Evolutionary conservation across 305 asterid genomes (phyloP), one percentile per base, ranked within the genome.

Genomic region (Euphrasia arctica): DNA sequence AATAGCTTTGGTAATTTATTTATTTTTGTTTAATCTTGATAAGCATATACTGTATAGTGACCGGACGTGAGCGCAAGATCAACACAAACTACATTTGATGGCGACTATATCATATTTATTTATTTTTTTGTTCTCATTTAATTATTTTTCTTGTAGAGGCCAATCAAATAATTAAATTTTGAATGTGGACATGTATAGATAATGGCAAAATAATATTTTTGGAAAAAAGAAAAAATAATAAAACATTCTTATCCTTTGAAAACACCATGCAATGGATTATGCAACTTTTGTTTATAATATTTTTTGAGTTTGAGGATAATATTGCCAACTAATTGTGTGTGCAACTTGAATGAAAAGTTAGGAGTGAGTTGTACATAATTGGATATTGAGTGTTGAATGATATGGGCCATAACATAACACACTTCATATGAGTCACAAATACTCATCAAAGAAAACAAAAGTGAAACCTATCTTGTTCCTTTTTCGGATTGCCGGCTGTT

Each of bases 271-370:
- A 54, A 9, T 54, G 58, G 9, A 7, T 54, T 9, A 32, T 13
- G 39, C 60, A 55, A 55, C 39, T 63, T 70, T 72, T 77, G 74
- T 72, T 34, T 15, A 0, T 4, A 13, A 28, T 25, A 0, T 55
- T 27, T 45, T 70, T 55, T 52, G 64, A 65, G 43, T 14, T 31
- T 7, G 70, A 34, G 6, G 72, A 78, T 68, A 65, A 63, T 42
- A 74, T 71, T 68, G 82, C 70, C 79, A 78, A 67, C 77, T 55
- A 69, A 68, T 71, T 48, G 22, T 13, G 22, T 3, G 13, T 56
- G 72, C 78, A 60, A 72, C 72, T 77, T 67, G 68, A 67, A 56
- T 75, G 70, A 31, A 15, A 65, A 43, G 27, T 11, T 11, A 12
- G 22, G 22, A 18, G 22, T 18, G 18, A 14, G 54, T 49, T 49